A percentile compares a stretch with the other conserved stretches of the same genome.
Evolutionary conservation across 768 basidiomycete genomes (phyloP).

Genomic region (Leucogyrophana mollusca): DNA sequence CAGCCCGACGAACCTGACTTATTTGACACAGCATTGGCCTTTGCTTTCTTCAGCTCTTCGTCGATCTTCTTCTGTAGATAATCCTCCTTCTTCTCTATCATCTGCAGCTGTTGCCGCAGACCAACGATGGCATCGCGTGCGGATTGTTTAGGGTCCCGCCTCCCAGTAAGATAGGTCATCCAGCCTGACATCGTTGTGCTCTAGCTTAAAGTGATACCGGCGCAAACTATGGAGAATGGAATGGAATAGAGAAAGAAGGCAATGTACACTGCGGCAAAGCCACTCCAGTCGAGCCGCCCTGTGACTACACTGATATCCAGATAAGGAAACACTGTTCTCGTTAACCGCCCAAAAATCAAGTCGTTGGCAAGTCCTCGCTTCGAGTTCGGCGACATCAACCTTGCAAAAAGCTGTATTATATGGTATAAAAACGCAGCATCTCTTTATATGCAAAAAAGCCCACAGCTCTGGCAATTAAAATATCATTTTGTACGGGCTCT

Average conservation of each 20-base stretch:
- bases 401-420: slow-evolving; percentile 13
- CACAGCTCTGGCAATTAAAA: slow-evolving; percentile 20
- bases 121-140: slow-evolving; percentile 92
- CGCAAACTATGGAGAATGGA: slow-evolving; percentile 2
- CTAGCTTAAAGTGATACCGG: neutral
- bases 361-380: no score
- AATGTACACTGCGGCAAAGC: slow-evolving; percentile 10
- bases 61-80: slow-evolving; percentile 95
- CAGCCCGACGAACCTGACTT: slow-evolving; percentile 72
- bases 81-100: slow-evolving; percentile 99
- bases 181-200: slow-evolving; percentile 66
- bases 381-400: no score
- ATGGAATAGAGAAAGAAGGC: neutral
- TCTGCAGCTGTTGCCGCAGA: slow-evolving; percentile 89
- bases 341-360: no score
- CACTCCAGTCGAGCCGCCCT: slow-evolving; percentile 1
- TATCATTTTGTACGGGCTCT: slow-evolving; percentile 7
- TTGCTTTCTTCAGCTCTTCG: slow-evolving; percentile 89
- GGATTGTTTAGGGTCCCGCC: slow-evolving; percentile 78
- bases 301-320: slow-evolving; percentile 10
- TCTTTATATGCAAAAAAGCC: slow-evolving; percentile 26
- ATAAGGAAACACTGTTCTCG: slow-evolving; percentile 21
- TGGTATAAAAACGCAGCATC: slow-evolving; percentile 23
- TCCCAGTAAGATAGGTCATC: slow-evolving; percentile 88
- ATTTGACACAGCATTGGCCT: slow-evolving; percentile 89